Evolutionary conservation across 768 basidiomycete genomes (phyloP).

Genomic region (Gymnopilus dilepis): DNA sequence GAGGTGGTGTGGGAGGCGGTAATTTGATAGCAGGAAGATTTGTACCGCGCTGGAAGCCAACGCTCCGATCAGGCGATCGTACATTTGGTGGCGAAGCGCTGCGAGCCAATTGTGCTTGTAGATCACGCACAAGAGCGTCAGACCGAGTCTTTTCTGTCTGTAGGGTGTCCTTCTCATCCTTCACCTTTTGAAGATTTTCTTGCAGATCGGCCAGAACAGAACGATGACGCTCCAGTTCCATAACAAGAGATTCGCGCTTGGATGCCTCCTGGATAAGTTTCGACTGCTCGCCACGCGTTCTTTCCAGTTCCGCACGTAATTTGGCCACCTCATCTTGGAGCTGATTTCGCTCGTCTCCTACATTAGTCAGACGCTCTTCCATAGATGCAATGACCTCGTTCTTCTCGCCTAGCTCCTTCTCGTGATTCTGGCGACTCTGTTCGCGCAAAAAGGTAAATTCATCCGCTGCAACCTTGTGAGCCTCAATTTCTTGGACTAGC

Average conservation of each 20-base stretch:
- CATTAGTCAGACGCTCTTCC: constrained; percentile 53
- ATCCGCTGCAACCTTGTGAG: constrained; percentile 56
- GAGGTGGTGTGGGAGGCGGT: constrained; percentile 89
- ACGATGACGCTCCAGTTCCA: constrained; percentile 80
- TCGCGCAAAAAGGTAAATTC: constrained; percentile 55
- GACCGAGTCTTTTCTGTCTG: constrained; percentile 75
- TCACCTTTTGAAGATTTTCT: constrained; percentile 75
- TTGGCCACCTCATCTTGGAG: constrained; percentile 52
- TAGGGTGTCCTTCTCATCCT: constrained; percentile 81
- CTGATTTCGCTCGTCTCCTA: constrained; percentile 49
- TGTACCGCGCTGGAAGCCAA: constrained; percentile 59
- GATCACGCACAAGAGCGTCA: constrained; percentile 73
- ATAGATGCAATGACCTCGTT: constrained; percentile 47
- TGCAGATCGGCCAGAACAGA: constrained; percentile 78
- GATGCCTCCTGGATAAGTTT: constrained; percentile 74
- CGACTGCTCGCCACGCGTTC: constrained; percentile 61
- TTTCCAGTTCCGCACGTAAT: constrained; percentile 64
- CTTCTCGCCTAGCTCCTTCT: constrained; percentile 57
- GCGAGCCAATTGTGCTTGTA: constrained; percentile 75
- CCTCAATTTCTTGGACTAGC: constrained; percentile 63
- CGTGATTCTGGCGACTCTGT: constrained; percentile 46
- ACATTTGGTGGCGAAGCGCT: constrained; percentile 61
- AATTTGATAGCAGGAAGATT: constrained; percentile 74
- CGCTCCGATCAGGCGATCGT: constrained; percentile 58
- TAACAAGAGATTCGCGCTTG: constrained; percentile 72